These are phyloP conservation scores for Bacterosira constricta DNA, from an alignment of 108 stramenopile genomes.

Conservation along the genomic window DNA sequence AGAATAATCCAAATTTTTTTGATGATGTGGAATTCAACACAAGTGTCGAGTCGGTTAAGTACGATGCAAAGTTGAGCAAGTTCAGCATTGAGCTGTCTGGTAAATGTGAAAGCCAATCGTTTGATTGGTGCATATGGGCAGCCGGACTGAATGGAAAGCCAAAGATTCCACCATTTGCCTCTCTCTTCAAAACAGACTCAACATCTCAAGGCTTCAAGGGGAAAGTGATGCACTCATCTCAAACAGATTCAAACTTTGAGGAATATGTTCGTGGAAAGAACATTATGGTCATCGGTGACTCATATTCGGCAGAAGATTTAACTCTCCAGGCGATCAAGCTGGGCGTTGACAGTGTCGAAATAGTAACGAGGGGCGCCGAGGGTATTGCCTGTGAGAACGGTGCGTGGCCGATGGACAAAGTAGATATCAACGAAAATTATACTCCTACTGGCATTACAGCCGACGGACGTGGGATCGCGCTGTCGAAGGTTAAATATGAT, in stretches of 20 bases:
- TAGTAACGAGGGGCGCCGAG: constrained; percentile 28
- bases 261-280: constrained; percentile 34
- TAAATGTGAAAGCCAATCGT: too few species aligned
- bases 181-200: too few species aligned
- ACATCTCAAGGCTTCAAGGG: too few species aligned
- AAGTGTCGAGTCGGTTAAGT: too few species aligned
- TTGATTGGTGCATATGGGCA: too few species aligned
- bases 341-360: constrained; percentile 43
- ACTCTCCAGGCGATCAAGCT: constrained; percentile 52
- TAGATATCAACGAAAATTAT: constrained; percentile 12
- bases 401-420: constrained; percentile 49
- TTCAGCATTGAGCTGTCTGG: too few species aligned
- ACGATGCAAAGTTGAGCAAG: too few species aligned
- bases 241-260: constrained; percentile 24
- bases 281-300: constrained; percentile 58
- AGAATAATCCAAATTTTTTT: too few species aligned
- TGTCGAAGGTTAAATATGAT: constrained; percentile 2
- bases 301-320: constrained; percentile 69
- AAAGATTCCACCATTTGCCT: too few species aligned
- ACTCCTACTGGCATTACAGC: constrained; percentile 4
- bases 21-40: too few species aligned
- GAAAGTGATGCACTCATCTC: constrained; percentile 47
- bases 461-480: constrained; percentile 8
- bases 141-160: too few species aligned
- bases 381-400: constrained; percentile 14